Base-by-base conservation (phyloP, 108 stramenopile genomes). In the Cyclostephanos tholiformis region DNA sequence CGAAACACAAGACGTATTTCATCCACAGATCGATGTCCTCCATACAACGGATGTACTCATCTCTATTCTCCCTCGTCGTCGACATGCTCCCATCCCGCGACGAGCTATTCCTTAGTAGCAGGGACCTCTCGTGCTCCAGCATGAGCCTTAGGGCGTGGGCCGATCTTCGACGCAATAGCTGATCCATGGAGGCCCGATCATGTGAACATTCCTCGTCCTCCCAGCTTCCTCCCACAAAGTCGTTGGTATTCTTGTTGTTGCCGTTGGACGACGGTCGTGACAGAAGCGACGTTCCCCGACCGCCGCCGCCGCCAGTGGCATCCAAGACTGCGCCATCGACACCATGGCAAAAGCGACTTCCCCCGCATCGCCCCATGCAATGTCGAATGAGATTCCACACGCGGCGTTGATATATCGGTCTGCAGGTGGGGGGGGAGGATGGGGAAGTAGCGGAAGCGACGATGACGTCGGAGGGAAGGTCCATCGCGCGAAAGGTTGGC, bases 1-100 rank as follows among this genome's bases (percentile, higher is more conserved):
- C 91, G 57, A 83, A 85, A 64, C 89, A 89, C 49, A 87, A 66
- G 11, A 88, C 72, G 62, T 87, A 95, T 52, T 91, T 82, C 46
- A 78, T 90, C 94, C 94, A 95, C 38, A 38, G 49, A 23, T 77
- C 75, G 2, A 56, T 27, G 35, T 11, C 29, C 62, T 53, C 57
- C 39, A 6, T 9, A 61, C 8, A 60, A 43, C 23, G 58, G 8
- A 0, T 4, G n/a, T 13, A n/a, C 16, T 35, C 59, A n/a, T 60
- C 35, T 6, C 25, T 43, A 6, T 72, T 73, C n/a, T 49, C 46
- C 19, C 29, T 38, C 26, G 46, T 74, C 38, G n/a, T n/a, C n/a
- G n/a, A n/a, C n/a, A n/a, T n/a, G 46, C 50, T 62, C 23, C 70
- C 52, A 11, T 41, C 41, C 41, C 41, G 41, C 59, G 19, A 53